Evolutionary conservation across 805 yeast species (phyloP).

Genomic region (Metschnikowia henanensis): DNA sequence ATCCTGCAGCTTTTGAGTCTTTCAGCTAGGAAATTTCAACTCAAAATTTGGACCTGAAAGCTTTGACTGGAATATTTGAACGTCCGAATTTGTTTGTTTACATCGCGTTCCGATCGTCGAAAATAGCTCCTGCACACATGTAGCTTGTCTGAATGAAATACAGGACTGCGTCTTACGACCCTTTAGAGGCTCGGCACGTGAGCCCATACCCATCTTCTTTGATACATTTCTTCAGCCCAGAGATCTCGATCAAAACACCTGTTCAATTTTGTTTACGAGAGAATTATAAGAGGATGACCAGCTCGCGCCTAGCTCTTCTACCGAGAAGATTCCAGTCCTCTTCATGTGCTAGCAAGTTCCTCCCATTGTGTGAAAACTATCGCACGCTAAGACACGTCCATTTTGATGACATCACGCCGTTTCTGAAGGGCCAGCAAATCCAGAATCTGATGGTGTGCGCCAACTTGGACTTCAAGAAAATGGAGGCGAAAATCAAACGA

Average conservation of each 20-base stretch:
- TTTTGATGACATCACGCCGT: slow-evolving; percentile 41
- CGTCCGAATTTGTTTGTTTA: not conserved
- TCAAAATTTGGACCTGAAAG: not conserved
- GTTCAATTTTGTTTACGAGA: no score
- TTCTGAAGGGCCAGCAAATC: slow-evolving; percentile 49
- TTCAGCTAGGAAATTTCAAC: no score
- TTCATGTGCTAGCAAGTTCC: slow-evolving; percentile 24
- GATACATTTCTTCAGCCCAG: no score
- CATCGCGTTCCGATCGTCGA: not conserved
- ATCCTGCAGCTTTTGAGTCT: not conserved
- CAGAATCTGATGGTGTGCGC: slow-evolving; percentile 59
- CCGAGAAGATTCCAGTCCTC: slow-evolving; percentile 15
- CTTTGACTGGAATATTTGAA: not conserved
- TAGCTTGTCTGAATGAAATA: not conserved
- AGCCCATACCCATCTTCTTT: no score
- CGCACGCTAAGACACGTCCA: slow-evolving; percentile 41
- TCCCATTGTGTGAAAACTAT: slow-evolving; percentile 33
- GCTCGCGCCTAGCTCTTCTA: not conserved
- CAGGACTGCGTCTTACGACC: not conserved
- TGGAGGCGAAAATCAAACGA: slow-evolving; percentile 47
- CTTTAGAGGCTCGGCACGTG: no score
- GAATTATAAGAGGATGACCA: not conserved
- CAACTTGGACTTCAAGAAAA: slow-evolving; percentile 54
- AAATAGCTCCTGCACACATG: not conserved
- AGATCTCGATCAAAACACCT: no score